These are phyloP conservation scores for Ophiostoma novo-ulmi DNA, from an alignment of 2,329 filamentous ascomycete species.

Conservation along the genomic window DNA sequence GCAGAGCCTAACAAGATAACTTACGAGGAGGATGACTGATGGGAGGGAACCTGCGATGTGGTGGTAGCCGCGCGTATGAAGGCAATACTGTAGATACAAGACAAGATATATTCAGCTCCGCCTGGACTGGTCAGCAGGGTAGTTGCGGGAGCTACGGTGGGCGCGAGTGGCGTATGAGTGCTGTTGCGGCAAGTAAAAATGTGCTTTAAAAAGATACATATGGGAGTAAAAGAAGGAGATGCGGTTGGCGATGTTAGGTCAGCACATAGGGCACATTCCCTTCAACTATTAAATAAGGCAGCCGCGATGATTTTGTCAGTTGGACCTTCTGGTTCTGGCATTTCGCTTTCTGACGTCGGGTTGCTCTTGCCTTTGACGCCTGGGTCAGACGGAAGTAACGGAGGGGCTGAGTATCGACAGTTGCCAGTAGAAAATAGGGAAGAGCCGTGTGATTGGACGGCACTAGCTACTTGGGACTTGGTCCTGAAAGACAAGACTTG, in stretches of 20 bases:
- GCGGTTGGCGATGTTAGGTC: not conserved
- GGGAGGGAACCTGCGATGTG: constrained; percentile 13
- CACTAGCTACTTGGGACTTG: not conserved
- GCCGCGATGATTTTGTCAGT: not conserved
- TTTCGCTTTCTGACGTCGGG: not conserved
- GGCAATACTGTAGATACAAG: not conserved
- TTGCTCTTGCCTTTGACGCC: not conserved
- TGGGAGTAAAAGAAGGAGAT: not conserved
- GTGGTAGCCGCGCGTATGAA: constrained; percentile 16
- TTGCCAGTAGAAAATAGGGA: not conserved
- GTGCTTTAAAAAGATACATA: not conserved
- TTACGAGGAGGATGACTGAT: not conserved
- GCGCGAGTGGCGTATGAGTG: not conserved
- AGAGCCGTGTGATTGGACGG: not conserved
- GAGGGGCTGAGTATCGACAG: constrained; percentile 21
- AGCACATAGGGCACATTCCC: not conserved
- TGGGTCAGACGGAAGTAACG: constrained; percentile 21
- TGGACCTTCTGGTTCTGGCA: constrained; percentile 4
- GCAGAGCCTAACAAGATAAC: not conserved
- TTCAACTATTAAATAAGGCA: not conserved
- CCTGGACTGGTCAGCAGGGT: not conserved
- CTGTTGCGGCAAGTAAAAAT: not conserved
- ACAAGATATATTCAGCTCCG: not conserved
- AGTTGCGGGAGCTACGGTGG: constrained; percentile 3
- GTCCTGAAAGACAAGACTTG: not conserved